A percentile compares a stretch with the other conserved stretches of the same genome.
Conservation (phyloP, 2,329 filamentous ascomycete genomes). For the Ceratocystis variospora region DNA sequence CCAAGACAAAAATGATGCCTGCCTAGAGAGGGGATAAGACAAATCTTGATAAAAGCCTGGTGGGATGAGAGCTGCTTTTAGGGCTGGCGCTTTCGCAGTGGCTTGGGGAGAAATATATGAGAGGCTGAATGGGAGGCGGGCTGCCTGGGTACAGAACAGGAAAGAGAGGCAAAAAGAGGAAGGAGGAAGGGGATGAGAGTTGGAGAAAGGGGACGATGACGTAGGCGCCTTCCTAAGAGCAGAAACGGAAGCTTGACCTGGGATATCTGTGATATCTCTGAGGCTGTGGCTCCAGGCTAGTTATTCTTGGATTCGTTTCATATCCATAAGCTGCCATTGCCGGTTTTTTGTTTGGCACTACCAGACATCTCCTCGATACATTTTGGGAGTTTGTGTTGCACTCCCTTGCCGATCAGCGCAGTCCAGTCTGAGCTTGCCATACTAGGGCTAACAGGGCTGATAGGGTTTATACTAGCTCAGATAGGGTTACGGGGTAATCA, state of each 20-base stretch:
- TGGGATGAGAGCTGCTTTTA: background rate
- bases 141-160: background rate
- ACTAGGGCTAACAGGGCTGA: background rate
- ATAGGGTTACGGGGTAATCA: background rate
- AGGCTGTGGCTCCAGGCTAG: too few species aligned
- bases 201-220: constrained; percentile 7
- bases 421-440: background rate
- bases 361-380: too few species aligned
- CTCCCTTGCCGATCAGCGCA: too few species aligned
- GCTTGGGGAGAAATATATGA: background rate
- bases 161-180: background rate
- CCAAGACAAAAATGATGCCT: background rate
- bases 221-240: background rate
- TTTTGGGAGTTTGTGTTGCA: background rate
- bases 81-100: background rate
- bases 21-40: background rate
- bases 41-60: background rate
- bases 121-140: background rate
- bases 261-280: background rate
- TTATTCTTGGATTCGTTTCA: too few species aligned
- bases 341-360: background rate
- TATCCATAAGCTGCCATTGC: too few species aligned
- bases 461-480: too few species aligned
- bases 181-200: background rate
- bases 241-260: background rate